Evolutionary conservation across 257 asterid genomes (phyloP).

Genomic region (Rhazya stricta): DNA sequence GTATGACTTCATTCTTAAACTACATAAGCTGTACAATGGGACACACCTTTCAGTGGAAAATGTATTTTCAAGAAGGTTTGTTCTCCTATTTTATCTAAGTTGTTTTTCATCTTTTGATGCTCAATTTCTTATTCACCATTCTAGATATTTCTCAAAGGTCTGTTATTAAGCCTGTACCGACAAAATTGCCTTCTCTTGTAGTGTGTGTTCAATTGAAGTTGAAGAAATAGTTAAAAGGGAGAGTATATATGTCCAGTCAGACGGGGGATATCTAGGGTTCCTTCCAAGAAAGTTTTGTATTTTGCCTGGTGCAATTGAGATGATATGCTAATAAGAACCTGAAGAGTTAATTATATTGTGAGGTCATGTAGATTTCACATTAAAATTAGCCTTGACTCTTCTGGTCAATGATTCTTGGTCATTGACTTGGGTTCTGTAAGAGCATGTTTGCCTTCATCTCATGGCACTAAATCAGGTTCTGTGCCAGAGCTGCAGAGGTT

Average conservation of each 20-base stretch:
- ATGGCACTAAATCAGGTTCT: too few species aligned
- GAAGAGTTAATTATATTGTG: background rate
- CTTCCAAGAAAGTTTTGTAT: conserved; percentile 66
- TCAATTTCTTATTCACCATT: background rate
- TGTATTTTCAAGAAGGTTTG: conserved; percentile 71
- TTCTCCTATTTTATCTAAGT: background rate
- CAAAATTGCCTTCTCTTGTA: conserved; percentile 21
- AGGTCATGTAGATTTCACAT: conserved; percentile 14
- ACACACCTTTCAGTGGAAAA: conserved; percentile 77
- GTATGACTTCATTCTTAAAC: conserved; percentile 69
- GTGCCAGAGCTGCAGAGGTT: too few species aligned
- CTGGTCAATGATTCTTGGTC: background rate
- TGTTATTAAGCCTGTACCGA: background rate
- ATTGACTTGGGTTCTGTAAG: background rate
- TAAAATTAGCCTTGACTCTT: background rate
- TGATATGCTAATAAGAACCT: conserved; percentile 43
- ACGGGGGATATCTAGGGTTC: conserved; percentile 79
- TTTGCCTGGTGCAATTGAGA: conserved; percentile 59
- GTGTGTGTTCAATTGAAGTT: conserved; percentile 62
- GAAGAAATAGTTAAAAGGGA: conserved; percentile 49
- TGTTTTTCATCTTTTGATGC: background rate
- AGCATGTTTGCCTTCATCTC: too few species aligned
- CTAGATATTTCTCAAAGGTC: background rate
- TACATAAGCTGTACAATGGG: conserved; percentile 78
- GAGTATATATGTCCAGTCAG: conserved; percentile 72